A percentile compares a stretch with the other conserved stretches of the same genome.
Evolutionary conservation across 805 yeast species (phyloP).

Genomic region (Candida piceae): DNA sequence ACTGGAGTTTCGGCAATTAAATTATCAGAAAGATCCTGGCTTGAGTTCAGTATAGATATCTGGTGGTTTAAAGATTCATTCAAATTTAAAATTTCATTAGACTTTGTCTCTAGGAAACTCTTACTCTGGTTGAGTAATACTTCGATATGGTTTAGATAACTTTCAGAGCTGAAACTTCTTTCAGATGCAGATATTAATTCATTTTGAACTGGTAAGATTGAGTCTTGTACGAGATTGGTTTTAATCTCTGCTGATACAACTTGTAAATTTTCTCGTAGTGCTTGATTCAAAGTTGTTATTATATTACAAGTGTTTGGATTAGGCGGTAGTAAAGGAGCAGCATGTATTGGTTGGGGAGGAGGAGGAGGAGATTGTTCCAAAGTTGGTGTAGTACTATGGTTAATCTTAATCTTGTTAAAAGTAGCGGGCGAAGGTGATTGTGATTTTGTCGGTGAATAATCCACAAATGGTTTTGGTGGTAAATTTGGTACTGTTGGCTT

Average conservation of each 20-base stretch:
- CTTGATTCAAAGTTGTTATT: neutral
- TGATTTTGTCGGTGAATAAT: too few species aligned
- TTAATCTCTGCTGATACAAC: constrained; percentile 3
- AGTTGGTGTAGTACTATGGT: too few species aligned
- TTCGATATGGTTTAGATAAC: constrained; percentile 12
- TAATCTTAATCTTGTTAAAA: too few species aligned
- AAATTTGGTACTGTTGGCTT: constrained; percentile 48
- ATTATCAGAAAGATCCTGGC: constrained; percentile 40
- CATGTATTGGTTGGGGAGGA: constrained; percentile 5
- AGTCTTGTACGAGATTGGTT: constrained; percentile 1
- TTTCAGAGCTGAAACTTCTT: too few species aligned
- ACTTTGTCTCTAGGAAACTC: constrained; percentile 13
- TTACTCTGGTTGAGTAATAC: constrained; percentile 21
- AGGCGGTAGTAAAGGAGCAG: constrained; percentile 26
- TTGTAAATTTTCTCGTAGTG: neutral
- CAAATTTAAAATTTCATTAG: constrained; percentile 6
- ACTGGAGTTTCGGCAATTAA: constrained; percentile 49
- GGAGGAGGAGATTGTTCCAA: too few species aligned
- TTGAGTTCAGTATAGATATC: too few species aligned
- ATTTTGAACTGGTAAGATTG: constrained; percentile 4
- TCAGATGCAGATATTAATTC: too few species aligned
- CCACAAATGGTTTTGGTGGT: constrained; percentile 23
- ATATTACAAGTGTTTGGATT: constrained; percentile 22
- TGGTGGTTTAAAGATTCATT: constrained; percentile 9
- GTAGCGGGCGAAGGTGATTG: too few species aligned